Evolutionary conservation across 495 filamentous ascomycete genomes (phyloP).

Genomic region (Podospora australis): DNA sequence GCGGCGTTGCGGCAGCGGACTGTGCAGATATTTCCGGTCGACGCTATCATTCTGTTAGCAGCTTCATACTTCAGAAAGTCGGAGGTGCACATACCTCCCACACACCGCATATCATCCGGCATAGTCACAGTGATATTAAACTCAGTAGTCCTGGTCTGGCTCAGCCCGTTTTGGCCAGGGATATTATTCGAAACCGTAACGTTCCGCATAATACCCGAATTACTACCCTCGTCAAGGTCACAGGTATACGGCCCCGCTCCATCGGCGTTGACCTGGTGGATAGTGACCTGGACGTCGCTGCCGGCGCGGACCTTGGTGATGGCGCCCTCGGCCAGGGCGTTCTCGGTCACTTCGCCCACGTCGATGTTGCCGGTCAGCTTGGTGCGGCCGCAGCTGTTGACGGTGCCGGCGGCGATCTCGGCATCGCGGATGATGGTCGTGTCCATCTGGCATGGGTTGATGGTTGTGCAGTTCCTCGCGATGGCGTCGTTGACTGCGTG

Average conservation of each 20-base stretch:
- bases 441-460: conserved; percentile 48
- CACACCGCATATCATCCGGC: conserved; percentile 19
- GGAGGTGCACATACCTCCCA: not conserved
- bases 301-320: conserved; percentile 41
- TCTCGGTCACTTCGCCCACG: conserved; percentile 47
- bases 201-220: conserved; percentile 36
- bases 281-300: conserved; percentile 33
- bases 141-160: conserved; percentile 37
- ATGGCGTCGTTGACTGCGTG: conserved; percentile 36
- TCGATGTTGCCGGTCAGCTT: conserved; percentile 49
- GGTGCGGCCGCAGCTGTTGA: conserved; percentile 46
- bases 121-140: conserved; percentile 42
- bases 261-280: conserved; percentile 52
- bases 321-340: conserved; percentile 34
- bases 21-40: conserved; percentile 48
- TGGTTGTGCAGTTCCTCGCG: conserved; percentile 43
- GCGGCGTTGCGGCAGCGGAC: conserved; percentile 51
- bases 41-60: conserved; percentile 30
- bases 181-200: conserved; percentile 40
- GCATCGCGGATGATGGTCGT: conserved; percentile 48
- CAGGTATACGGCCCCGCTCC: conserved; percentile 50
- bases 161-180: conserved; percentile 29
- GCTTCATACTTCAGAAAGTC: not conserved
- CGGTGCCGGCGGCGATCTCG: conserved; percentile 39
- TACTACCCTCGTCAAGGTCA: conserved; percentile 40